These are phyloP conservation scores for Aspergillus pseudoviridinutans DNA, from an alignment of 2,329 filamentous ascomycete genomes.

Conservation along the genomic window DNA sequence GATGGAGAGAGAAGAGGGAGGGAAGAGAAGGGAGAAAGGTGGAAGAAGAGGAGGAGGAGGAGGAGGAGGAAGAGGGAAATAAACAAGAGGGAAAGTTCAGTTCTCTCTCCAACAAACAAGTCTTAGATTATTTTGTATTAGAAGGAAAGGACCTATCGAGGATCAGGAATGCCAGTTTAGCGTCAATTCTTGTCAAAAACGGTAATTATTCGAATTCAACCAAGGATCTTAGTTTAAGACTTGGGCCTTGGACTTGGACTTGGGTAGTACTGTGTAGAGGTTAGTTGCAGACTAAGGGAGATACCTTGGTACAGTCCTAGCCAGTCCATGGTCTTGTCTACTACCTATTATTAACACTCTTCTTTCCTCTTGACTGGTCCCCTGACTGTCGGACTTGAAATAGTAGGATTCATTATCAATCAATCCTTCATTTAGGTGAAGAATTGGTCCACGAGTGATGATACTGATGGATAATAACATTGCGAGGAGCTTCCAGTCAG, in stretches of 20 bases:
- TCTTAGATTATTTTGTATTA: background rate
- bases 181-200: background rate
- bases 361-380: too few species aligned
- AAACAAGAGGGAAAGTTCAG: background rate
- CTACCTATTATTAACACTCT: too few species aligned
- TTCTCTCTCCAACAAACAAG: background rate
- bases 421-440: background rate
- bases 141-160: background rate
- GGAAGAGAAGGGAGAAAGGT: background rate
- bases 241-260: too few species aligned
- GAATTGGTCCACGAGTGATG: background rate
- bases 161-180: slow-evolving; percentile 1
- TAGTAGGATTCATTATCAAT: background rate
- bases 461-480: background rate
- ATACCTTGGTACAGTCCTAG: background rate
- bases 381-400: too few species aligned
- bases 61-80: slow-evolving; percentile 3
- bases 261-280: background rate
- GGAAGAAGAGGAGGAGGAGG: background rate
- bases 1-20: background rate
- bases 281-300: background rate
- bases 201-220: background rate
- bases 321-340: background rate
- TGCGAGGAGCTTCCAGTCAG: background rate
- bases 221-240: background rate